Base-by-base conservation (phyloP, 2,329 filamentous ascomycete species). In the Cytospora piceae region DNA sequence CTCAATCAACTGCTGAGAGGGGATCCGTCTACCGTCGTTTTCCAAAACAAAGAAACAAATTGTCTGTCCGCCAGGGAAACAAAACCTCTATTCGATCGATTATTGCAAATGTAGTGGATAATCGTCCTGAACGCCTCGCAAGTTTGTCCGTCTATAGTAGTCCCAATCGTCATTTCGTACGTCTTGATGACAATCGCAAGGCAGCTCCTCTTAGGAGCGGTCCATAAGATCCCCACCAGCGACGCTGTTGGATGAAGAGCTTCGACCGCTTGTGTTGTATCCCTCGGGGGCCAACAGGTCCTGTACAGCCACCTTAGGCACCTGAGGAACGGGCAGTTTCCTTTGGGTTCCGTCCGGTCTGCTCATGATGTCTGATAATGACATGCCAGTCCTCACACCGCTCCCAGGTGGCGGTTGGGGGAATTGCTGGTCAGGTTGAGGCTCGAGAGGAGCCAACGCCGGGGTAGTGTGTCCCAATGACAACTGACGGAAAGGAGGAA, bases 361-460 rank as follows among this genome's bases (percentile, higher is more conserved):
- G 74, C 90, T 93, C 81, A 98, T 95, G 74, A 98, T 98, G 76
- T 98, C 94, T 66, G 89, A 91, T 72, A 98, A 89, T 49, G 92
- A 91, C 65, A 96, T 86, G 51, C 93, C 93, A 64, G 83, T 86
- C 71, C 85, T 81, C 63, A 83, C 80, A 66, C 78, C 70, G 39
- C 80, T 72, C 79, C 82, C 29, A 20, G 77, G 77, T 62, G 79
- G 78, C 61, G 73, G 79, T 70, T 70, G 75, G 67, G 74, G 76
- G 69, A 77, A 74, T 55, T 76, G 75, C 12, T 74, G 76, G 68
- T 86, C 83, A 14, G 83, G 77, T 68, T 84, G 80, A 34, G 85
- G 85, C 75, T 87, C 85, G 75, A 87, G 82, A 37, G 85, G 85
- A 2, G 85, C 84, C 68, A 87, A 75, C 11, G 85, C 85, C 2